Base-by-base conservation (phyloP, 306 rosid genomes). In the Prunus kanzakura region DNA sequence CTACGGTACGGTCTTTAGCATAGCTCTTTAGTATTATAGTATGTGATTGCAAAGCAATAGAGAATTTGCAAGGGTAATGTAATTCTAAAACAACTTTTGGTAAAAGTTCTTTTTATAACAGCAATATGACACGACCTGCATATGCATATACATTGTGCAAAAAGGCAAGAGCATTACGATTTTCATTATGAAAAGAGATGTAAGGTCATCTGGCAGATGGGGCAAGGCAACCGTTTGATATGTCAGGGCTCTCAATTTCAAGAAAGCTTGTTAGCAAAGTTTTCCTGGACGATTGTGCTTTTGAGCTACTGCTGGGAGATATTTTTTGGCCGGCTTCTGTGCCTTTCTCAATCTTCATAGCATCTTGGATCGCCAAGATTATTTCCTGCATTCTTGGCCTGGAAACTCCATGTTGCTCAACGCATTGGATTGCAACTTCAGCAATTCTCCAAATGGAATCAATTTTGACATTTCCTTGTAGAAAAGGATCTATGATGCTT, bases 381-480 rank as follows among this genome's bases (percentile, higher is more conserved):
- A 92, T 90, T 78, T 95, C 97, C 85, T 95, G 99, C 99, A 92
- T 95, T 78, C 97, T 92, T 23, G 98, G 98, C 85, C 98, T 88
- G 8, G 87, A 84, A 43, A 78, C 91, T 52, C 96, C 97, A 47
- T 88, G 93, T 68, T 88, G 93, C 61, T 95, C 91, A 51, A 95
- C 93, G 80, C 99, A 90, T 63, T 92, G 99, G 68, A 95, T 81
- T 18, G 91, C 97, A 30, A 89, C 88, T 86, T 92, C 97, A 16
- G 97, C 97, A 22, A 95, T 80, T 76, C 97, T 92, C 97, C 99
- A 95, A 7, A 89, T 74, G 22, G 99, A 95, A 74, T 95, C 99
- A 0, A 83, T 92, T 72, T 88, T 90, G 27, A 86, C 92, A 67
- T 84, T 89, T 72, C 89, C 93, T 25, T 47, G 77, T 16, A 95